Base-by-base conservation (phyloP, 1,284 basidiomycete species). In the Leccinum fuscescens region DNA sequence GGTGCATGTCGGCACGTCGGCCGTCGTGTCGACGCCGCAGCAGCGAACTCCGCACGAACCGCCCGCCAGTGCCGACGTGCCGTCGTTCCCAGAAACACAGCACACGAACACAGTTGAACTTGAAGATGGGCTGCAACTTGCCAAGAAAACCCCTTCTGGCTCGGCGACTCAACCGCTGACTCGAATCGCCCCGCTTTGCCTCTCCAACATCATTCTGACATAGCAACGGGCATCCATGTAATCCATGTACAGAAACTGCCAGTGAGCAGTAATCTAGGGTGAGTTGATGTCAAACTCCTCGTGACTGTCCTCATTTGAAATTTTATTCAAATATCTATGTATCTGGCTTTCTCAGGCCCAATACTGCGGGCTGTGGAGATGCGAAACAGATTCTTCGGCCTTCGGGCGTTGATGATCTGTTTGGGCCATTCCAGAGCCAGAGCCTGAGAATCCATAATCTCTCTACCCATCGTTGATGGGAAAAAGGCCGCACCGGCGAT, bases 81-180 rank as follows among this genome's bases (percentile, higher is more conserved):
- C 14, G 35, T 37, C 14, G 35, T 37, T 37, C 3, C 35, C 4
- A 33, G 31, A 33, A 33, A 33, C 5, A 33, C 31, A 31, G 31
- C 31, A 31, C 11, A 31, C 29, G 29, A 31, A 31, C 31, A 33
- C 31, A 31, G 48, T 54, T 63, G 55, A 52, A 55, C 70, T 54
- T 63, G 55, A 52, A 55, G 69, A 70, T 63, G 69, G 22, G 3
- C 58, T 66, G 68, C 63, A 50, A 62, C 49, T 54, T 9, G 31
- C 31, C 9, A 31, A 31, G 31, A 5, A 33, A 33, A 42, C 42
- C 69, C 58, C 54, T 69, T 71, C 65, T 72, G 64, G 68, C 58
- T 60, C 66, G 62, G 70, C 35, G 56, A 66, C 62, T 57, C 70
- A 65, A 72, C 69, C 66, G 60, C 49, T 65, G 61, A 71, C 72